A percentile compares a stretch with the other conserved stretches of the same genome.
These are phyloP conservation scores for Potentilla sterilis DNA, from an alignment of 306 rosid species.

Conservation along the genomic window DNA sequence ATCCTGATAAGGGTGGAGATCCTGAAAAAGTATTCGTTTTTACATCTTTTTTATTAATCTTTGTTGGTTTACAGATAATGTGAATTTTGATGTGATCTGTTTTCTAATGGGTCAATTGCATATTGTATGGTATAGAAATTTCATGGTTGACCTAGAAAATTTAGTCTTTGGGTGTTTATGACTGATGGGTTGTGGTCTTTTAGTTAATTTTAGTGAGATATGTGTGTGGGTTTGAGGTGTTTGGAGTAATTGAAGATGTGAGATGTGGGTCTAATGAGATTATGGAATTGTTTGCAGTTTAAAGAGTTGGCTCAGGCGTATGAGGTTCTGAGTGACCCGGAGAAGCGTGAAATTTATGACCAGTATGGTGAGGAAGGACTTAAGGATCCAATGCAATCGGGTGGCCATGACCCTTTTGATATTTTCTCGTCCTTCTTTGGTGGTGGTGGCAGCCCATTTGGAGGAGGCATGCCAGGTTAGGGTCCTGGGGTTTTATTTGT, in stretches of 20 bases:
- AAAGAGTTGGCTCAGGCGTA: slow-evolving; percentile 89
- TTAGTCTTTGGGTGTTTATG: not conserved
- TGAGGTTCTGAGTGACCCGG: slow-evolving; percentile 80
- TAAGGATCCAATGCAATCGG: slow-evolving; percentile 73
- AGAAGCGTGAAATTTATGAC: slow-evolving; percentile 83
- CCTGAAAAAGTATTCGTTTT: slow-evolving; percentile 53
- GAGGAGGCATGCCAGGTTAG: slow-evolving; percentile 29
- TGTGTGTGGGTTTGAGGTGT: not conserved
- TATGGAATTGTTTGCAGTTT: slow-evolving; percentile 39
- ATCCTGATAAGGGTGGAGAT: slow-evolving; percentile 92
- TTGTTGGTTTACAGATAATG: not conserved
- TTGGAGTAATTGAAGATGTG: not conserved
- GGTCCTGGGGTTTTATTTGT: not conserved
- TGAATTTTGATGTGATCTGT: not conserved
- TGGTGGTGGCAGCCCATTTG: slow-evolving; percentile 64
- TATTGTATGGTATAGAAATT: not conserved
- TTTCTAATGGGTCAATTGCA: not conserved
- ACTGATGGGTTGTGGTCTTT: not conserved
- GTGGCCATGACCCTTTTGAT: slow-evolving; percentile 80
- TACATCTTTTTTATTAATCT: not conserved
- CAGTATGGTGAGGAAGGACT: slow-evolving; percentile 93
- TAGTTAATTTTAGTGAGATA: not conserved
- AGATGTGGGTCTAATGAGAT: not conserved
- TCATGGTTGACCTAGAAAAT: not conserved
- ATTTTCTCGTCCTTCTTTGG: slow-evolving; percentile 75